Percentiles rank a stretch among this genome's conserved stretches.
Evolutionary conservation across 345 rosid species (phyloP).

Genomic region (Boechera retrofracta): DNA sequence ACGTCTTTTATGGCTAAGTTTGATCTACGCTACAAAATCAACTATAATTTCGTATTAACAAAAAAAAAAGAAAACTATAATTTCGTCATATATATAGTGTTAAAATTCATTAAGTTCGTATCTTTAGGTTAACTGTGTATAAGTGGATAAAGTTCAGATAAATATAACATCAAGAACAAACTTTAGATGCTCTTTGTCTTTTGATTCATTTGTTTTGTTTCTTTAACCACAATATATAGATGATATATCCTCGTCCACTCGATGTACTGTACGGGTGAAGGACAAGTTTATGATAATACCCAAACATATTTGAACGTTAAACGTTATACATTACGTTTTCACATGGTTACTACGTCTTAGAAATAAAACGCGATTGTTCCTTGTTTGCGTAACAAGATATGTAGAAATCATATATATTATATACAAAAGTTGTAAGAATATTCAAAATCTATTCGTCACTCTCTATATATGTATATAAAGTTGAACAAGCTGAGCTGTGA

Average conservation of each 20-base stretch:
- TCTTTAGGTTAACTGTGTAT: neutral
- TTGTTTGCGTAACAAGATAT: neutral
- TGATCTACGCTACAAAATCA: neutral
- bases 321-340: neutral
- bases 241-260: neutral
- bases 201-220: neutral
- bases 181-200: neutral
- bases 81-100: neutral
- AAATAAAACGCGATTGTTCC: neutral
- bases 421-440: neutral
- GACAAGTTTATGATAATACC: no score
- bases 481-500: neutral
- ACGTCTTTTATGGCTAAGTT: neutral
- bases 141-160: neutral
- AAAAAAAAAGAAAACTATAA: neutral
- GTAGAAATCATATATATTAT: neutral
- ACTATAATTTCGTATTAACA: neutral
- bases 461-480: neutral
- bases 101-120: neutral
- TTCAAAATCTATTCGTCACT: neutral
- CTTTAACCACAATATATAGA: neutral
- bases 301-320: neutral
- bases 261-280: neutral
- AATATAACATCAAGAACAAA: neutral
- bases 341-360: neutral